Evolutionary conservation across 345 rosid genomes (phyloP).

Genomic region (Salix viminalis): DNA sequence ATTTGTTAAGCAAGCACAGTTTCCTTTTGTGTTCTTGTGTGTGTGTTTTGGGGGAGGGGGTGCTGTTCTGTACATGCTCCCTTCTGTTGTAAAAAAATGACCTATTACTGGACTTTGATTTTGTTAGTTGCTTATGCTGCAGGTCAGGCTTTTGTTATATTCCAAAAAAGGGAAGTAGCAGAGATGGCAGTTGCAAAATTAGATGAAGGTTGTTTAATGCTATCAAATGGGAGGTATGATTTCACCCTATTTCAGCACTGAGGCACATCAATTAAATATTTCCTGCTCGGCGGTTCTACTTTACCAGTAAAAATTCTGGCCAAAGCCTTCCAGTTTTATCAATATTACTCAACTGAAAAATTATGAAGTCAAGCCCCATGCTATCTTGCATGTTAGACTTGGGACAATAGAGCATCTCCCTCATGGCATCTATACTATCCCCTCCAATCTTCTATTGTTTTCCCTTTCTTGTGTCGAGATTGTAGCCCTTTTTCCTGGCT

Average conservation of each 20-base stretch:
- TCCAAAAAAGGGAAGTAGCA: conserved; percentile 61
- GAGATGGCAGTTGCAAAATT: conserved; percentile 45
- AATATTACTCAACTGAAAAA: not conserved
- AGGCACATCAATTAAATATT: not conserved
- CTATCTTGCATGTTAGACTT: not conserved
- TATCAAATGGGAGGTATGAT: conserved; percentile 71
- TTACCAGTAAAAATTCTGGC: not conserved
- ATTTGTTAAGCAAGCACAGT: not conserved
- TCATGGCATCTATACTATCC: not conserved
- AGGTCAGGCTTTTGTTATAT: conserved; percentile 80
- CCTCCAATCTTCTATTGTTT: not conserved
- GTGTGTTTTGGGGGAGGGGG: not conserved
- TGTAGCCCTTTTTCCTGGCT: not conserved
- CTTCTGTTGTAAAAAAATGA: not conserved
- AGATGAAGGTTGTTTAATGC: conserved; percentile 58
- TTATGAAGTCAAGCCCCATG: not conserved
- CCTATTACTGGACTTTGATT: not conserved
- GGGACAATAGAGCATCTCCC: not conserved
- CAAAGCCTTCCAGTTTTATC: not conserved
- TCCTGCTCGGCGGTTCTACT: not conserved
- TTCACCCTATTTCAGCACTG: not conserved
- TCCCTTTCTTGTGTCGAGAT: not conserved
- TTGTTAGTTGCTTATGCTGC: conserved; percentile 14
- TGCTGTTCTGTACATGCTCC: not conserved
- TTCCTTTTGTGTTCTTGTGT: not conserved